These are phyloP conservation scores for Phyllosticta paracitricarpa DNA, from an alignment of 2,329 filamentous ascomycete species.

Conservation along the genomic window DNA sequence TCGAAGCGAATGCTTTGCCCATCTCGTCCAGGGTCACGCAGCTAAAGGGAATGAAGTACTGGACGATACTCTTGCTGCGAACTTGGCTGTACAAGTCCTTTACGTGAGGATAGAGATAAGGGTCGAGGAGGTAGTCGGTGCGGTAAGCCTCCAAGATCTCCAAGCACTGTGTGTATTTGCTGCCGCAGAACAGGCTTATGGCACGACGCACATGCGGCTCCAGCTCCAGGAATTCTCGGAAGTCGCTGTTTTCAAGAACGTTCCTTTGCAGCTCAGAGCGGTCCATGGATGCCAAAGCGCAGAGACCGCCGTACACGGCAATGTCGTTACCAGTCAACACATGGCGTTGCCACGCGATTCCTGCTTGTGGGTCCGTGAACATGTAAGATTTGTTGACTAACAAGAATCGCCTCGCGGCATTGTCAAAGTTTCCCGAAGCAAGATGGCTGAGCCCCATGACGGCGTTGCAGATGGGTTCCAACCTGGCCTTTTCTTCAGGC, in stretches of 20 bases:
- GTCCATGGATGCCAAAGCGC: conserved; percentile 83
- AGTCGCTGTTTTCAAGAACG: conserved; percentile 76
- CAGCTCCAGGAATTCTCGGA: conserved; percentile 80
- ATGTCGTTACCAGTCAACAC: conserved; percentile 78
- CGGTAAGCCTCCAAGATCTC: conserved; percentile 72
- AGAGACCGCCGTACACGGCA: conserved; percentile 82
- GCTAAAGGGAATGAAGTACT: conserved; percentile 87
- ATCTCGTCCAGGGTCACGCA: conserved; percentile 74
- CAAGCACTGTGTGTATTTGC: conserved; percentile 79
- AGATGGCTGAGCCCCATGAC: conserved; percentile 54
- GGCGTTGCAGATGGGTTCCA: conserved; percentile 54
- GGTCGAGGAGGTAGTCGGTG: conserved; percentile 79
- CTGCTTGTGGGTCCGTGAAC: conserved; percentile 31
- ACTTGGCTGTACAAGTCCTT: conserved; percentile 61
- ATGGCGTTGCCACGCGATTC: conserved; percentile 53
- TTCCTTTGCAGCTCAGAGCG: conserved; percentile 61
- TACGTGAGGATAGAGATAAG: conserved; percentile 72
- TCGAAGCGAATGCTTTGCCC: conserved; percentile 61
- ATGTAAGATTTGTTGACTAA: conserved; percentile 44
- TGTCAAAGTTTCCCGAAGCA: conserved; percentile 44
- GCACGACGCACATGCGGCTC: conserved; percentile 92
- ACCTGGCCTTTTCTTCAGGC: conserved; percentile 47
- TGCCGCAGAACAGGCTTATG: conserved; percentile 78
- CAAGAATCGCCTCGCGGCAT: conserved; percentile 66
- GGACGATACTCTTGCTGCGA: conserved; percentile 81